These are phyloP conservation scores for Priceomyces castillae DNA, from an alignment of 805 yeast genomes.

Conservation along the genomic window DNA sequence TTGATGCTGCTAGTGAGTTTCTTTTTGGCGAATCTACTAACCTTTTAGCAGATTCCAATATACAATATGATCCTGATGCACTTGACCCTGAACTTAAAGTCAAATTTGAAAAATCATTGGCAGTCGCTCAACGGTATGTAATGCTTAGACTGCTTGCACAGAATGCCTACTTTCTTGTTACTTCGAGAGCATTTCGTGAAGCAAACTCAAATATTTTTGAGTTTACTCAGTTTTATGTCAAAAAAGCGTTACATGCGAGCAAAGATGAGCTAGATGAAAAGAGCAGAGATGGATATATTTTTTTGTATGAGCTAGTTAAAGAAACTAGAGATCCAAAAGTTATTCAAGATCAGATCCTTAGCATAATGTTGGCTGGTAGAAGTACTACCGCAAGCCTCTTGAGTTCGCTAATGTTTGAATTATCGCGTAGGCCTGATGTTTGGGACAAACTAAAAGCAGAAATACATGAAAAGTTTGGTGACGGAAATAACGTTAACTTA, in stretches of 20 bases:
- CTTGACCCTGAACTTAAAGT: conserved; percentile 7
- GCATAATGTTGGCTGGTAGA: conserved; percentile 52
- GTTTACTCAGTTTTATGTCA: conserved; percentile 36
- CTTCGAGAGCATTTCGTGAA: conserved; percentile 25
- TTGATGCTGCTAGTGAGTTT: conserved; percentile 28
- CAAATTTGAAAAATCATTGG: conserved; percentile 26
- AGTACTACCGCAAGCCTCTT: conserved; percentile 54
- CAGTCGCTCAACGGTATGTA: conserved; percentile 24
- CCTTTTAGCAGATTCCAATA: background rate
- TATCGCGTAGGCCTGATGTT: conserved; percentile 41
- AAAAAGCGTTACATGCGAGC: conserved; percentile 33
- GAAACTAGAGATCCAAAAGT: conserved; percentile 47
- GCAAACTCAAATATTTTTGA: conserved; percentile 30
- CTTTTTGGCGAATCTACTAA: conserved; percentile 19
- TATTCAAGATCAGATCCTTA: conserved; percentile 51
- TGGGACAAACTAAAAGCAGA: conserved; percentile 37
- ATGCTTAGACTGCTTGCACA: conserved; percentile 18
- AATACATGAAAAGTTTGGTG: conserved; percentile 30
- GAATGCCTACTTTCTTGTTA: conserved; percentile 14
- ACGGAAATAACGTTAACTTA: conserved; percentile 28
- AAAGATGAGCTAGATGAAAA: conserved; percentile 28
- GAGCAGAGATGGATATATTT: conserved; percentile 40
- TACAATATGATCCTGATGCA: background rate
- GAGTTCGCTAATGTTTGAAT: conserved; percentile 42
- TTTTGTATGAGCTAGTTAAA: conserved; percentile 47